Evolutionary conservation across 305 asterid species (phyloP).

Genomic region (Euphrasia arctica): DNA sequence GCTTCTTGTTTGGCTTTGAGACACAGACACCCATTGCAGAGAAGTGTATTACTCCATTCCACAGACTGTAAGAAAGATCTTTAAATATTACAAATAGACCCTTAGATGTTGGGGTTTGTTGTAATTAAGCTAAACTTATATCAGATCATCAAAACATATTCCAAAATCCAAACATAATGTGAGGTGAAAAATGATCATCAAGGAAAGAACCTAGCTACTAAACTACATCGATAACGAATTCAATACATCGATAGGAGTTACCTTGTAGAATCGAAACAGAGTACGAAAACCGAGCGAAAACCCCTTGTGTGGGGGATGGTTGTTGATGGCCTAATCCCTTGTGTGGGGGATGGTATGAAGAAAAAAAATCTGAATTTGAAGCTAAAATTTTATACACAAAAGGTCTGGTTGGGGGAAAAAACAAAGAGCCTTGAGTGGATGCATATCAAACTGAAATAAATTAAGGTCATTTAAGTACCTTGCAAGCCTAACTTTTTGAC

Average conservation of each 20-base stretch:
- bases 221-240: neutral
- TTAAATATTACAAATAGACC: neutral
- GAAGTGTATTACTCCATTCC: slow-evolving; percentile 24
- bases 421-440: slow-evolving; percentile 27
- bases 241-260: slow-evolving; percentile 2
- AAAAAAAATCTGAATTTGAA: neutral
- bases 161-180: no score
- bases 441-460: slow-evolving; percentile 22
- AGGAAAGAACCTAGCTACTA: neutral
- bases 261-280: slow-evolving; percentile 13
- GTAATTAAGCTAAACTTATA: neutral
- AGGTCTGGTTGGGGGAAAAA: slow-evolving; percentile 26
- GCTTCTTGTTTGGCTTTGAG: slow-evolving; percentile 54
- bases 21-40: slow-evolving; percentile 79
- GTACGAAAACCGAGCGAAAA: slow-evolving; percentile 7
- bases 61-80: neutral
- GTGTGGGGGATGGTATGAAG: no score
- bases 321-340: slow-evolving; percentile 15
- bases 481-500: slow-evolving; percentile 37
- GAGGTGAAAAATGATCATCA: neutral
- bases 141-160: no score
- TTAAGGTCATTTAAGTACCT: slow-evolving; percentile 27
- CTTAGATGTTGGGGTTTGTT: neutral
- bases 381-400: slow-evolving; percentile 1
- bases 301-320: neutral